Base-by-base conservation (phyloP, 2,329 filamentous ascomycete genomes). In the Ascocoryne sarcoides region DNA sequence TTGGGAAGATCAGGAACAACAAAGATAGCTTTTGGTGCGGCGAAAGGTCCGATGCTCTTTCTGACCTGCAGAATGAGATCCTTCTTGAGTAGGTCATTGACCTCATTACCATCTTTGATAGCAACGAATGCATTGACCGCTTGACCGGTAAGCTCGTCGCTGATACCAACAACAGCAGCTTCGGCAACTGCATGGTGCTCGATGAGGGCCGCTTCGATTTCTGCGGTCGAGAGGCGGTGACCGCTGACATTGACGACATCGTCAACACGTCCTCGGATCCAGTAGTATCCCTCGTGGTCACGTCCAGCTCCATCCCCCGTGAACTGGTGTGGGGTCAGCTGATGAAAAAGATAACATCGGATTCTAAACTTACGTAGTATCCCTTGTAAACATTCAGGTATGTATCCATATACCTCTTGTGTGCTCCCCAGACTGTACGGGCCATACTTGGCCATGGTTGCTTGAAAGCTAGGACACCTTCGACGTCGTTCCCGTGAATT, bases 381-480 rank as follows among this genome's bases (percentile, higher is more conserved):
- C 90, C 92, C 69, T 88, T 87, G 74, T 98, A 98, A 8, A 95
- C 89, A 57, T 93, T 94, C 56, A 98, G 67, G 65, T 98, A 98
- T 9, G 92, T 96, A 56, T 98, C 90, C 87, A 95, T 90, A 65
- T 95, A 98, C 60, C 92, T 80, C 76, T 93, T 92, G 73, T 98
- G 92, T 29, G 89, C 88, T 53, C 90, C 90, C 80, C 88, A 98
- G 49, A 98, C 90, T 18, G 92, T 98, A 51, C 92, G 84, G 38
- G 90, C 87, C 89, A 98, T 96, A 64, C 87, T 95, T 17, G 92
- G 92, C 92, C 92, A 98, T 42, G 92, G 71, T 68, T 96, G 86
- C 76, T 95, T 96, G 72, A 98, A 94, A 37, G 51, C 54, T 45
- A 98, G 70, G 20, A 96, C 90, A 62, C 92, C 92, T 68, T 98